A percentile compares a stretch with the other conserved stretches of the same genome.
Evolutionary conservation across 768 basidiomycete species (phyloP).

Genomic region (Rubroboletus pulcherrimus): DNA sequence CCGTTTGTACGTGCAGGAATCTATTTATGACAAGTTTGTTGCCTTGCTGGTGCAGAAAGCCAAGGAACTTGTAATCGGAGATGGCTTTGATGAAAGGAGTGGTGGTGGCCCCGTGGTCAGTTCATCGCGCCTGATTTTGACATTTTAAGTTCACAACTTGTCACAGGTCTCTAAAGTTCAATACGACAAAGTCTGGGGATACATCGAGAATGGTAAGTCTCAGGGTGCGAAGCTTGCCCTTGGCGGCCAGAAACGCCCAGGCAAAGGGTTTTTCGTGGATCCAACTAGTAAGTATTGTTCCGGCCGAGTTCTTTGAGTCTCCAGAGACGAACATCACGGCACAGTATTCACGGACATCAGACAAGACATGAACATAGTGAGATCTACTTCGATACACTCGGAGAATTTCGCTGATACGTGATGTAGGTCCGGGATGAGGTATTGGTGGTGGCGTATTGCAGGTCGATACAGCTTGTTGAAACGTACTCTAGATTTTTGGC

Average conservation of each 20-base stretch:
- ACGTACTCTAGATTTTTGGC: slow-evolving; percentile 73
- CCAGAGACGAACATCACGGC: slow-evolving; percentile 3
- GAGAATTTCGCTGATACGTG: slow-evolving; percentile 21
- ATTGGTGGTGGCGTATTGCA: slow-evolving; percentile 3
- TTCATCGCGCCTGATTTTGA: slow-evolving; percentile 9
- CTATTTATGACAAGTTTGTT: slow-evolving; percentile 83
- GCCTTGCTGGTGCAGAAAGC: slow-evolving; percentile 60
- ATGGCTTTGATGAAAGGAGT: slow-evolving; percentile 72
- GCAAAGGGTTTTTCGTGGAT: slow-evolving; percentile 85
- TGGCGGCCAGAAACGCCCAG: slow-evolving; percentile 75
- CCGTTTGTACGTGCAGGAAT: slow-evolving; percentile 83
- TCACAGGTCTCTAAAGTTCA: slow-evolving; percentile 77
- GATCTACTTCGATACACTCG: slow-evolving; percentile 19
- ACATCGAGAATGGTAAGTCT: slow-evolving; percentile 81
- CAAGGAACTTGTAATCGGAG: slow-evolving; percentile 67
- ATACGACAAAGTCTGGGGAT: slow-evolving; percentile 82
- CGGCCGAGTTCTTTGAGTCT: slow-evolving; percentile 1
- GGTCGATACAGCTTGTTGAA: slow-evolving; percentile 8
- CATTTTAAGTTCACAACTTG: slow-evolving; percentile 7
- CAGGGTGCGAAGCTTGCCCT: slow-evolving; percentile 76
- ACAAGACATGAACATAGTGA: slow-evolving; percentile 81
- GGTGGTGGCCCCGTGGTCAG: slow-evolving; percentile 83
- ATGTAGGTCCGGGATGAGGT: slow-evolving; percentile 33
- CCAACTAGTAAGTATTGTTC: slow-evolving; percentile 67
- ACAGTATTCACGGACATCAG: slow-evolving; percentile 80